Evolutionary conservation across 306 rosid genomes (phyloP).

Genomic region (Cicer cuneatum): DNA sequence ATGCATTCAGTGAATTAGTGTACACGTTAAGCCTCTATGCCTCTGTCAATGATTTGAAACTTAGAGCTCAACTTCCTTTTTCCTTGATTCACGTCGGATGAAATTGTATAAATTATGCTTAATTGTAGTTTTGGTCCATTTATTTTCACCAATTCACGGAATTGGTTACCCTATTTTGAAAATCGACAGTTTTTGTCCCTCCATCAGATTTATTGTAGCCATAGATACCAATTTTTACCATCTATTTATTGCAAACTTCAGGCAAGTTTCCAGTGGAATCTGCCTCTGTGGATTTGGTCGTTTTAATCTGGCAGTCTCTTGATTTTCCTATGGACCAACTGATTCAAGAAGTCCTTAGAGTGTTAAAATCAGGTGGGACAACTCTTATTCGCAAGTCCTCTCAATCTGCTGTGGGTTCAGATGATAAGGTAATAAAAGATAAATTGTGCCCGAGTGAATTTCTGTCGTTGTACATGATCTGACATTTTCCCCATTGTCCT

Average conservation of each 20-base stretch:
- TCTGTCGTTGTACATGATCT: slow-evolving; percentile 38
- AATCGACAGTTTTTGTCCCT: too few relatives aligned
- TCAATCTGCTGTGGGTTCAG: slow-evolving; percentile 52
- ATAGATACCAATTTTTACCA: slow-evolving; percentile 8
- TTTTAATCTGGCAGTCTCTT: slow-evolving; percentile 59
- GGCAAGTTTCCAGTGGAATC: slow-evolving; percentile 72
- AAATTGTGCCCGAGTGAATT: slow-evolving; percentile 11
- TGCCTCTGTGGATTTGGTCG: slow-evolving; percentile 65
- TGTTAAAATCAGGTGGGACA: slow-evolving; percentile 72
- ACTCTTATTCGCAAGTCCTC: slow-evolving; percentile 56
- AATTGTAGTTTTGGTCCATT: too few relatives aligned
- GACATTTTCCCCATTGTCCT: slow-evolving; percentile 23
- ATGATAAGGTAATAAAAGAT: slow-evolving; percentile 58
- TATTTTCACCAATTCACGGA: too few relatives aligned
- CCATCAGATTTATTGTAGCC: slow-evolving; percentile 1
- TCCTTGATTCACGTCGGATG: not conserved
- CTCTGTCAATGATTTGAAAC: slow-evolving; percentile 1
- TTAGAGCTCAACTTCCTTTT: not conserved
- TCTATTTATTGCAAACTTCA: slow-evolving; percentile 44
- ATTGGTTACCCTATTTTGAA: too few relatives aligned
- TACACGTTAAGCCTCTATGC: not conserved
- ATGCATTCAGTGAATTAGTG: not conserved
- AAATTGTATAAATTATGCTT: not conserved
- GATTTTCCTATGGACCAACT: slow-evolving; percentile 64
- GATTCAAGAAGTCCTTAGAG: slow-evolving; percentile 73